These are phyloP conservation scores for Cladosporium sp. DNA, from an alignment of 2,329 filamentous ascomycete genomes.

Conservation along the genomic window DNA sequence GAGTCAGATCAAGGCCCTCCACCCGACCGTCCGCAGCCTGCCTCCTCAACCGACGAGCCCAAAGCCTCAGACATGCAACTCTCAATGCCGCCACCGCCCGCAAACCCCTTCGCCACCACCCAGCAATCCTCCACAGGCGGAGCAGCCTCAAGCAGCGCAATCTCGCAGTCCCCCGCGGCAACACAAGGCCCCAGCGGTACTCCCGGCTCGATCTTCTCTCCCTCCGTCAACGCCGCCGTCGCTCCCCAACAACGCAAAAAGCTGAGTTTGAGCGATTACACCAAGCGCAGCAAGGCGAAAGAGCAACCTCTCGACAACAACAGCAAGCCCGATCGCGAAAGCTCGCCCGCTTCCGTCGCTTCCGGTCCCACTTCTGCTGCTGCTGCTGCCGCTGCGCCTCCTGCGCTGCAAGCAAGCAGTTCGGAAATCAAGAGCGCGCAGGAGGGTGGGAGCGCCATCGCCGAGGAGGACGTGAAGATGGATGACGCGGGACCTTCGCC, in stretches of 20 bases:
- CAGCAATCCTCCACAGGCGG: constrained; percentile 10
- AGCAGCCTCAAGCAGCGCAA: not conserved
- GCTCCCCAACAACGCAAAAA: constrained; percentile 44
- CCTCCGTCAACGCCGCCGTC: constrained; percentile 39
- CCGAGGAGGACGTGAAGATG: constrained; percentile 28
- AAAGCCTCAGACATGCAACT: constrained; percentile 28
- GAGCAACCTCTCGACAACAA: constrained; percentile 24
- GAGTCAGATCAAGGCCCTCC: constrained; percentile 11
- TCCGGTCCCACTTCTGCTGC: constrained; percentile 19
- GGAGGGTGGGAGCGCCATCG: constrained; percentile 18
- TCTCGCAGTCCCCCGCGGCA: constrained; percentile 25
- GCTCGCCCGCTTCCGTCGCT: constrained; percentile 25
- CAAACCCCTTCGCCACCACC: constrained; percentile 19
- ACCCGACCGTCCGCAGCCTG: not conserved
- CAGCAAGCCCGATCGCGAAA: constrained; percentile 25
- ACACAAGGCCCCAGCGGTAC: constrained; percentile 8
- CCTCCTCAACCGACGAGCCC: not conserved
- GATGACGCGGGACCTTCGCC: constrained; percentile 17
- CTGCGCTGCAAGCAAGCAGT: constrained; percentile 22
- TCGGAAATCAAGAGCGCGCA: constrained; percentile 16
- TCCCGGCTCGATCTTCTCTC: constrained; percentile 27
- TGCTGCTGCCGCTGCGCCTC: constrained; percentile 20
- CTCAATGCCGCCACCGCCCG: constrained; percentile 30
- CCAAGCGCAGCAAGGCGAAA: constrained; percentile 38
- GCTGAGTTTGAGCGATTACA: constrained; percentile 49